These are phyloP conservation scores for Debaryomyces hansenii DNA, from an alignment of 805 yeast species.

Conservation along the genomic window DNA sequence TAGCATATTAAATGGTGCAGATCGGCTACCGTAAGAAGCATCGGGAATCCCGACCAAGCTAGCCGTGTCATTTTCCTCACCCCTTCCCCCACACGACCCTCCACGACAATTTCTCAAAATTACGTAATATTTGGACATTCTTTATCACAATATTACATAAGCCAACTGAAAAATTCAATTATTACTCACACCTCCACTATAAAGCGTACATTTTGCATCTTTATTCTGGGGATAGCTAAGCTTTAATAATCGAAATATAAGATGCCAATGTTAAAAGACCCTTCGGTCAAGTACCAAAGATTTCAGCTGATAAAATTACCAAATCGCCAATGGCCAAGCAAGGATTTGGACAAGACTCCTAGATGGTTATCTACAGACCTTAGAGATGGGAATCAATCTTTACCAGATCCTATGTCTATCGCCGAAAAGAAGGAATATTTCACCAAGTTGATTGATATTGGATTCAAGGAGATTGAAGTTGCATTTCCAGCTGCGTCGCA, in stretches of 20 bases:
- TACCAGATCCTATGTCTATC: conserved; percentile 85
- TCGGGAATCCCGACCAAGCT: no score
- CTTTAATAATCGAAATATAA: background rate
- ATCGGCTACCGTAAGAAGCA: no score
- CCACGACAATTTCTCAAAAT: no score
- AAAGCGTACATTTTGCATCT: no score
- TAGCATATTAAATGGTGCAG: no score
- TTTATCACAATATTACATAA: no score
- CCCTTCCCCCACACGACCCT: no score
- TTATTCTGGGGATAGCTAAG: no score
- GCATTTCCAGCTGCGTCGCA: conserved; percentile 82
- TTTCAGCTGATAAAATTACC: conserved; percentile 58
- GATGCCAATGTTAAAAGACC: conserved; percentile 51
- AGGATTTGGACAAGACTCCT: conserved; percentile 60
- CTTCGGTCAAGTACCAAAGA: conserved; percentile 59
- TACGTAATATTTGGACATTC: no score
- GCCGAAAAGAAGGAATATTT: conserved; percentile 75
- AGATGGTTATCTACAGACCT: conserved; percentile 83
- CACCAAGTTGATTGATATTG: conserved; percentile 64
- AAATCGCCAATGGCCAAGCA: conserved; percentile 70
- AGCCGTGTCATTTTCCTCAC: no score
- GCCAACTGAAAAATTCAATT: background rate
- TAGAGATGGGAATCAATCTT: conserved; percentile 81
- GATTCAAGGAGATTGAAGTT: conserved; percentile 82
- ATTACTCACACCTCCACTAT: background rate